Base-by-base conservation (phyloP, 768 basidiomycete species). In the Tricholoma sp. region DNA sequence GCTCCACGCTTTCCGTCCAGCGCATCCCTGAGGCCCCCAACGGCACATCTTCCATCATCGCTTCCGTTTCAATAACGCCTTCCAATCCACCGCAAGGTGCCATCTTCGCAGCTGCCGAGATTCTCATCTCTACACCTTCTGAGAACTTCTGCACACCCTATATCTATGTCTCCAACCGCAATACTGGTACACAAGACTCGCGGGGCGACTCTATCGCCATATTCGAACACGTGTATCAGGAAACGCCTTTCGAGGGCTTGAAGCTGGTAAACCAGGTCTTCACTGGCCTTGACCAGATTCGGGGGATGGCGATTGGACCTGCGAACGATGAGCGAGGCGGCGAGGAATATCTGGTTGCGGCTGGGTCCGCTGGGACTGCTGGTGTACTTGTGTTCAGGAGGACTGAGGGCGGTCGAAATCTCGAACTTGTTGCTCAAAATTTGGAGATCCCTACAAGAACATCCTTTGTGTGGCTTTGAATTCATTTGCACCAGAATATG, bases 101-200 rank as follows among this genome's bases (percentile, higher is more conserved):
- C 67, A 72, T 61, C 65, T 85, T 79, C 64, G 82, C 79, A 9
- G 85, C 80, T 0, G 86, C 74, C 8, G 87, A 88, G 62, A 80
- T 89, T 61, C 77, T 88, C 46, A 80, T 87, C 58, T 81, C 86
- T 0, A 59, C 74, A 12, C 72, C 78, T 1, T 77, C 77, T 1
- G 22, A 55, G 2, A 63, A 64, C 19, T 88, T 83, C 73, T 78
- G 77, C 0, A 72, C 61, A 3, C 75, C 80, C 0, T 83, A 80
- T 61, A 79, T 88, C 61, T 89, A 88, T 69, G 78, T 76, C 18
- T 86, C 86, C 4, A 89, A 89, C 71, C 78, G 87, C 41, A 86
- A 88, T 68, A 74, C 73, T 0, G 76, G 74, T 4, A 68, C 72
- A 4, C 72, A 73, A 54, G 81, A 82, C 55, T 67, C 80, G 21